Base-by-base conservation (phyloP, 73 alveolate genomes). In the Blepharisma stoltei region DNA sequence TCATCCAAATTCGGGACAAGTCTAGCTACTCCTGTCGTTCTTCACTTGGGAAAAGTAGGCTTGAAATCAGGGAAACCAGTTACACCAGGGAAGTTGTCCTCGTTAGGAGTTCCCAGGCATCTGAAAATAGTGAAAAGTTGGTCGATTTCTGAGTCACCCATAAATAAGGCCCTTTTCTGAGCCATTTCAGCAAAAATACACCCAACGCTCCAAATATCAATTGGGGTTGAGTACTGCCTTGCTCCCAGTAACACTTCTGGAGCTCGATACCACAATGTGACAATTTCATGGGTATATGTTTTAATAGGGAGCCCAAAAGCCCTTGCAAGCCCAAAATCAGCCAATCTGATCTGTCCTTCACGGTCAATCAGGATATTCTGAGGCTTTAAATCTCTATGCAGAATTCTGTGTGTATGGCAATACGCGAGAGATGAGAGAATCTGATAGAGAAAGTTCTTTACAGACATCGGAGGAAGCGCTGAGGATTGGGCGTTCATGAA, bases 231-330 rank as follows among this genome's bases (percentile, higher is more conserved):
- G 82, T 95, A 95, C 67, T 84, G 71, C 55, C 84, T 86, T 73
- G 86, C 89, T 25, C 94, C 89, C 53, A 95, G 76, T 53, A 95
- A 87, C 73, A 95, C 84, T 78, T 95, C 99, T 6, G 99, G 99
- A 6, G 98, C 97, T 67, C 99, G 73, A 78, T 95, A 95, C 98
- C 99, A 95, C 71, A 95, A 83, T n/a, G 99, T 95, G 43, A 88
- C 99, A 0, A 93, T 97, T 86, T 91, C 97, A 80, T 93, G 98
- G 6, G 98, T 93, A 77, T 78, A 85, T 21, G 96, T 90, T 78
- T 89, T 91, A 6, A 93, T 85, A 11, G 98, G 98, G 54, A 93
- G 77, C 8, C 97, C 97, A 88, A 91, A 93, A n/a, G 98, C 97
- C 73, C 98, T 75, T 6, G 98, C 98, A 5, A 93, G 77, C n/a